Percentiles rank a stretch among this genome's conserved stretches.
These are phyloP conservation scores for Lactarius trivialis DNA, from an alignment of 768 basidiomycete genomes.

Conservation along the genomic window DNA sequence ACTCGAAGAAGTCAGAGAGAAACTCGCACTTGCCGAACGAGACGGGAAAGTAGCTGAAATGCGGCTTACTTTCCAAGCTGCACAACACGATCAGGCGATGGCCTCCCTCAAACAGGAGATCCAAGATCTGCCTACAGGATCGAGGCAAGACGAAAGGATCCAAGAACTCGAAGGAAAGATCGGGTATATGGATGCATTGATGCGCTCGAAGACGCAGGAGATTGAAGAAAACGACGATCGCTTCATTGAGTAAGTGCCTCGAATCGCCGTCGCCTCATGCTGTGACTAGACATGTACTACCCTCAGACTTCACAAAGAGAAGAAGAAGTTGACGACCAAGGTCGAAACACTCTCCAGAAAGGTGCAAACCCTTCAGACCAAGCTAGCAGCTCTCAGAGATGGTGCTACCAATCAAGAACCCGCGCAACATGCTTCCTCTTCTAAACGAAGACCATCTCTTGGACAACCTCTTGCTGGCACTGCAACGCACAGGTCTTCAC, in stretches of 20 bases:
- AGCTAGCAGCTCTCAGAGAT: constrained; percentile 50
- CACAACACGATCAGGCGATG: constrained; percentile 62
- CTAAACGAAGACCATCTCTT: constrained; percentile 18
- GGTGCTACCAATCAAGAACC: constrained; percentile 24
- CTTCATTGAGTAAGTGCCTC: constrained; percentile 62
- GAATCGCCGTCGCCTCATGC: not conserved
- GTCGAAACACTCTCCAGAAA: constrained; percentile 69
- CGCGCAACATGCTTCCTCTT: constrained; percentile 20
- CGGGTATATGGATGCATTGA: constrained; percentile 67
- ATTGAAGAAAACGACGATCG: constrained; percentile 83
- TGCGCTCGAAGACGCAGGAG: constrained; percentile 63
- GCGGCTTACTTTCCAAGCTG: constrained; percentile 53
- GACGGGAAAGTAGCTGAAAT: constrained; percentile 57
- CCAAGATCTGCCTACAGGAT: constrained; percentile 42
- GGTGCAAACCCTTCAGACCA: constrained; percentile 63
- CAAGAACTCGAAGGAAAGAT: constrained; percentile 62
- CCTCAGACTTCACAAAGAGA: constrained; percentile 68
- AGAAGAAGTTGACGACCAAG: constrained; percentile 66
- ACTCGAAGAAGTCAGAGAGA: constrained; percentile 26
- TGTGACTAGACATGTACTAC: constrained; percentile 6
- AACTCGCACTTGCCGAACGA: constrained; percentile 35
- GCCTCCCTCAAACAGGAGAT: constrained; percentile 54
- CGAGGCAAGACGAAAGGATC: constrained; percentile 49
- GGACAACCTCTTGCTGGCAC: constrained; percentile 7
- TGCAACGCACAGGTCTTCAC: constrained; percentile 1